Percentiles rank a stretch among this genome's conserved stretches.
These are phyloP conservation scores for Medicago ruthenica DNA, from an alignment of 306 rosid species.

Conservation along the genomic window DNA sequence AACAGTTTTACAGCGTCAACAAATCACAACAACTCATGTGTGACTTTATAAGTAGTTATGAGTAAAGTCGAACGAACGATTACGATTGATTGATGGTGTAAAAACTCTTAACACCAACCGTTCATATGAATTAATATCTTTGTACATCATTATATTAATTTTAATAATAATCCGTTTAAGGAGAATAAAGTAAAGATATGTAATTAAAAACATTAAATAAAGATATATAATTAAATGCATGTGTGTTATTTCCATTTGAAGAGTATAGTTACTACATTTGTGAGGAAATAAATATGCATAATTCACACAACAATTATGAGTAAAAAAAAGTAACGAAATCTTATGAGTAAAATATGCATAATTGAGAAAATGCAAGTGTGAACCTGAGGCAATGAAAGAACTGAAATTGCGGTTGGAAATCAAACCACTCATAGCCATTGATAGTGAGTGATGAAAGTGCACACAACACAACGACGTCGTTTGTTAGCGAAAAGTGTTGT, in stretches of 20 bases:
- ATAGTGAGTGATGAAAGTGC: conserved; percentile 2
- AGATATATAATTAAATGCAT: background rate
- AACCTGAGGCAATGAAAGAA: conserved; percentile 66
- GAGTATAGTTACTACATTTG: background rate
- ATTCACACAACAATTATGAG: background rate
- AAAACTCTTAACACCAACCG: too few relatives aligned
- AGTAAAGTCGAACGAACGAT: too few relatives aligned
- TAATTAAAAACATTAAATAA: background rate
- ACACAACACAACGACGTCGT: conserved; percentile 47
- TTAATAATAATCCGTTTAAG: too few relatives aligned
- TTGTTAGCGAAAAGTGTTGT: background rate
- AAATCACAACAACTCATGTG: too few relatives aligned
- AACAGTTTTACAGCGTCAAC: too few relatives aligned
- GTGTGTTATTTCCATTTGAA: background rate
- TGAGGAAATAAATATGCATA: background rate
- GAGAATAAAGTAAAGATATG: too few relatives aligned
- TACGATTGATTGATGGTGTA: too few relatives aligned
- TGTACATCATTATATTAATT: too few relatives aligned
- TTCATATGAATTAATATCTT: too few relatives aligned
- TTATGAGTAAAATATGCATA: background rate
- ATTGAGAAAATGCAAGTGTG: conserved; percentile 32
- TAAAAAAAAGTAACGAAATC: background rate
- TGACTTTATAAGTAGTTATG: too few relatives aligned
- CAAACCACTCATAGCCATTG: conserved; percentile 76
- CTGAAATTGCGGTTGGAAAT: conserved; percentile 73